These are phyloP conservation scores for Candida pseudofarinosa DNA, from an alignment of 805 yeast species.

Conservation along the genomic window DNA sequence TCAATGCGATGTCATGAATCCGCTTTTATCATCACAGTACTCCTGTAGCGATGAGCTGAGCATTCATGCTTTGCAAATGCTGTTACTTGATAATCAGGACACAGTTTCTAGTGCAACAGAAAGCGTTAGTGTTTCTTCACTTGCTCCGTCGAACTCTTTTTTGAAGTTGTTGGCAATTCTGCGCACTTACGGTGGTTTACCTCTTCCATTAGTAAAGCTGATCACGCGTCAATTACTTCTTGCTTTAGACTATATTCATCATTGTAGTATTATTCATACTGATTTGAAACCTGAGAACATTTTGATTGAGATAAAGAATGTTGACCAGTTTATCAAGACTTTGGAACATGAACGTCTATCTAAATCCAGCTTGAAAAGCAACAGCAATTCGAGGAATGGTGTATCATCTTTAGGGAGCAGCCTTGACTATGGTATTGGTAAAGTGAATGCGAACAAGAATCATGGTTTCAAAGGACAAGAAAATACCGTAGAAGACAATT, in stretches of 20 bases:
- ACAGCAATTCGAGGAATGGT: conserved; percentile 2
- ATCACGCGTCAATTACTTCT: conserved; percentile 52
- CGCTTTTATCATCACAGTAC: neutral
- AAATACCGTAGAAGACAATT: neutral
- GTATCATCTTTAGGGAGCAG: neutral
- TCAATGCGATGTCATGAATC: neutral
- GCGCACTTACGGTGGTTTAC: conserved; percentile 50
- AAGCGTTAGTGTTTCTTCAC: neutral
- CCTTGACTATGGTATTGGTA: conserved; percentile 1
- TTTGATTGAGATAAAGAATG: conserved; percentile 38
- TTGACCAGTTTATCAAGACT: conserved; percentile 45
- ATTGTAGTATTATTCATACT: conserved; percentile 36
- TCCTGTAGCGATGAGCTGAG: neutral
- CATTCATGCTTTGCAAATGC: neutral
- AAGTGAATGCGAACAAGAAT: neutral
- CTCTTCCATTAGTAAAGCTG: conserved; percentile 50
- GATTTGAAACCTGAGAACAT: conserved; percentile 43
- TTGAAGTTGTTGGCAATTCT: conserved; percentile 30
- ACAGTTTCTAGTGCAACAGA: conserved; percentile 1
- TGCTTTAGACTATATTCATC: conserved; percentile 57
- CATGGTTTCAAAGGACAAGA: neutral
- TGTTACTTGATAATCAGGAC: neutral
- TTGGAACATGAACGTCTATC: conserved; percentile 30
- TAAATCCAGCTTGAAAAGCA: conserved; percentile 6
- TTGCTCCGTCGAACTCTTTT: conserved; percentile 16